A percentile compares a stretch with the other conserved stretches of the same genome.
phyloP scores from a whole-genome alignment of 805 yeast genomes.

The Cephaloascus albidus region DNA sequence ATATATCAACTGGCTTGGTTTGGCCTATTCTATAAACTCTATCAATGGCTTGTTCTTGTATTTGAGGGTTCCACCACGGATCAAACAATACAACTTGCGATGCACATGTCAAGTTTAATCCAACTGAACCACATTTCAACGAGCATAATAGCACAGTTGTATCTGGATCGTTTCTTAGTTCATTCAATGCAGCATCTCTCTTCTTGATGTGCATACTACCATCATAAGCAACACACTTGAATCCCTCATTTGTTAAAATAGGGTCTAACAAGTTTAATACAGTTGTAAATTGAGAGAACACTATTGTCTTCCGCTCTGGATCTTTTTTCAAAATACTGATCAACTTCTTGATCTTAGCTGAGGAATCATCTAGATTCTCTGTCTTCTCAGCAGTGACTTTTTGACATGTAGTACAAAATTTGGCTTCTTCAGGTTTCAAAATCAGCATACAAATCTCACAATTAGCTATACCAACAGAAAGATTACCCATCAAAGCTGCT shows the following conservation, averaged over 20 bases:
- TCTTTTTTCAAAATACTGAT: conserved; percentile 20
- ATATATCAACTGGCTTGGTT: conserved; percentile 29
- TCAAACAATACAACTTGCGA: conserved; percentile 30
- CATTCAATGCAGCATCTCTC: conserved; percentile 17
- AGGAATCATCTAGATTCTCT: too few relatives aligned
- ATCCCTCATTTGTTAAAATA: conserved; percentile 15
- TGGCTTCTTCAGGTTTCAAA: background rate
- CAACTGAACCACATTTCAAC: conserved; percentile 33
- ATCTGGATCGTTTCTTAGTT: conserved; percentile 15
- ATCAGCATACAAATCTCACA: conserved; percentile 11
- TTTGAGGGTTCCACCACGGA: conserved; percentile 45
- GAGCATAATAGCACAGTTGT: conserved; percentile 28
- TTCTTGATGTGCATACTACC: conserved; percentile 19
- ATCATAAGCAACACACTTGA: conserved; percentile 20
- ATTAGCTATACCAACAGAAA: conserved; percentile 11
- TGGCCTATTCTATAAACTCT: conserved; percentile 43
- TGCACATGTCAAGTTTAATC: conserved; percentile 32
- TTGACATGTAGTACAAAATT: background rate
- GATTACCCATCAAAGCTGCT: conserved; percentile 8
- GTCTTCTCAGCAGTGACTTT: conserved; percentile 2
- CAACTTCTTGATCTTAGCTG: conserved; percentile 25
- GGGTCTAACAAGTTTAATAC: conserved; percentile 20
- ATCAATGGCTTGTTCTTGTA: conserved; percentile 42
- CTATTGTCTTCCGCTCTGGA: conserved; percentile 27
- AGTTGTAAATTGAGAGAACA: conserved; percentile 33